phyloP scores from a whole-genome alignment of 2,329 filamentous ascomycete species.

The Alternaria sp. region DNA sequence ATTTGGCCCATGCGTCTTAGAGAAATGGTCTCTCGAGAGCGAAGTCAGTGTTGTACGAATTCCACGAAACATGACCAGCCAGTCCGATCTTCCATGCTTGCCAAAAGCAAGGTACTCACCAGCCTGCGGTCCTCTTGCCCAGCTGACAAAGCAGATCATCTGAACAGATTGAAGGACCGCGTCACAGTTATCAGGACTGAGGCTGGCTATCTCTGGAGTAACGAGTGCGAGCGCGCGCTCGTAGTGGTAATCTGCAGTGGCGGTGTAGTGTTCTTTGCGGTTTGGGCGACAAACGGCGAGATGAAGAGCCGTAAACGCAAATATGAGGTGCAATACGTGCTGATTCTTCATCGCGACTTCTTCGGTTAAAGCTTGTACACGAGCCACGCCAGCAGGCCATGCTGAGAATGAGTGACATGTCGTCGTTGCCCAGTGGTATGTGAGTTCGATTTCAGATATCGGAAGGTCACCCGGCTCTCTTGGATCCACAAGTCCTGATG shows the following conservation, averaged over 20 bases:
- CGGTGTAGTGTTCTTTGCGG: conserved; percentile 26
- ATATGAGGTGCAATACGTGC: conserved; percentile 33
- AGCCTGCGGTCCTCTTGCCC: conserved; percentile 35
- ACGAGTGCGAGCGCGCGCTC: conserved; percentile 28
- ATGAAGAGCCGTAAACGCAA: conserved; percentile 38
- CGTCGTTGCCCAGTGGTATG: conserved; percentile 38
- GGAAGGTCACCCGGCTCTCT: conserved; percentile 7
- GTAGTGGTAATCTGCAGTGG: conserved; percentile 33
- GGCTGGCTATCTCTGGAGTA: conserved; percentile 30
- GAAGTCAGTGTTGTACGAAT: conserved; percentile 33
- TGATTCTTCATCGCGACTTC: conserved; percentile 29
- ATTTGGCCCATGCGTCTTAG: conserved; percentile 17
- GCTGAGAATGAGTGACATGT: conserved; percentile 33
- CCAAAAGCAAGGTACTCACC: conserved; percentile 44
- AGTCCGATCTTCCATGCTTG: conserved; percentile 34
- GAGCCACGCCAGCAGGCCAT: conserved; percentile 20
- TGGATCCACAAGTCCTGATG: neutral
- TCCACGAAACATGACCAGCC: conserved; percentile 43
- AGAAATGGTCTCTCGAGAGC: conserved; percentile 12
- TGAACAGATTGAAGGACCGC: conserved; percentile 36
- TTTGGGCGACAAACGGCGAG: conserved; percentile 31
- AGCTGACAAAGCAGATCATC: conserved; percentile 35
- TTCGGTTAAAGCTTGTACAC: conserved; percentile 28
- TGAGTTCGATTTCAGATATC: conserved; percentile 36
- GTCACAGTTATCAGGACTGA: conserved; percentile 32